Base-by-base conservation (phyloP, 2,329 filamentous ascomycete species). In the Cladosporium sp. region DNA sequence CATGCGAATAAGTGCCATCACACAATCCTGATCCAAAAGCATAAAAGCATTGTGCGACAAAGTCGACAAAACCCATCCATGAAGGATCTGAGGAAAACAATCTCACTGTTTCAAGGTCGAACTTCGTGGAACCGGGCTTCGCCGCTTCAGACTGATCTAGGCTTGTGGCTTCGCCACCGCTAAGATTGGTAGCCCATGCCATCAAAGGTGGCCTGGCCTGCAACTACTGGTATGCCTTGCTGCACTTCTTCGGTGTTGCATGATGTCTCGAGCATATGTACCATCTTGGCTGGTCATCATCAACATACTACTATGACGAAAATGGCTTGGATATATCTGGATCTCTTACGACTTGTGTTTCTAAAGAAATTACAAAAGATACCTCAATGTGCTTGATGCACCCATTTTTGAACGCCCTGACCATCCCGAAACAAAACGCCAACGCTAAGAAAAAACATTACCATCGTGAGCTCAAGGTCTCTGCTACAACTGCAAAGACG, bases 391-490 rank as follows among this genome's bases (percentile, higher is more conserved):
- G 30, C 34, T 51, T 20, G 19, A 38, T 15, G 30, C 17, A 51
- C 34, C 14, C 20, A 19, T 38, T 30, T 22, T 51, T 15, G 14
- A 43, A 42, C 51, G 51, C 51, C 51, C 38, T 22, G 25, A 30
- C 42, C 12, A 15, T 5, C 38, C 39, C 7, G 12, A 6, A 47
- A 28, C 7, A 28, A 28, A 56, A 56, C 54, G 34, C 54, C 54
- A 17, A 56, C 54, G 54, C 54, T 49, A 56, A 55, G 42, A 37
- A 47, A 56, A 39, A 17, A 45, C 20, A 39, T 47, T 15, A n/a
- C 52, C 40, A 34, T 20, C 42, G 20, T 38, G 34, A 56, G 9
- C 43, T 17, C 22, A 49, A 49, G 3, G 20, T 15, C 20, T 39
- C 19, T 38, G 15, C 38, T 47, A 47, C 22, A 28, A 25, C 40